Percentiles rank a stretch among this genome's conserved stretches.
These are phyloP conservation scores for Sporothrix euskadiensis DNA, from an alignment of 2,329 filamentous ascomycete genomes.

Conservation along the genomic window DNA sequence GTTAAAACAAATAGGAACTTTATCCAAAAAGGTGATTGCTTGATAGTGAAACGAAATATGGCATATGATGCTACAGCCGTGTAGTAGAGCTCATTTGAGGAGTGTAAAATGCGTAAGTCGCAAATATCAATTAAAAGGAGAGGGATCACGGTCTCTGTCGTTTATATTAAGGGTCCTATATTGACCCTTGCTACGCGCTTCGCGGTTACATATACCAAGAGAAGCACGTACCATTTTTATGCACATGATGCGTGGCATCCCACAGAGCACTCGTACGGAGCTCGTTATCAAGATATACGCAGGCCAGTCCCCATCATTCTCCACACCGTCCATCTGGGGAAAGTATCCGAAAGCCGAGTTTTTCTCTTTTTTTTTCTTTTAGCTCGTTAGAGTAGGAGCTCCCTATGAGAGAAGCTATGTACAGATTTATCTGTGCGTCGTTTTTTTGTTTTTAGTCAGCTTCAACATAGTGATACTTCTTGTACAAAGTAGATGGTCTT, in stretches of 20 bases:
- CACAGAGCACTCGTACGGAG: not conserved
- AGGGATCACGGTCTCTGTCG: not conserved
- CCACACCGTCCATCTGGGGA: not conserved
- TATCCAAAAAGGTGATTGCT: no score
- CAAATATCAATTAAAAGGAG: not conserved
- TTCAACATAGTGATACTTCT: no score
- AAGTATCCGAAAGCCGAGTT: no score
- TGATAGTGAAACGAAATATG: not conserved
- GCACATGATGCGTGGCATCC: not conserved
- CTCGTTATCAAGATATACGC: not conserved
- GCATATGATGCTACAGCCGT: not conserved
- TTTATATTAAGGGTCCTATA: not conserved
- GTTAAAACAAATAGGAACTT: not conserved
- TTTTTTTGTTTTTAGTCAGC: no score
- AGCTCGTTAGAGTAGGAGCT: no score
- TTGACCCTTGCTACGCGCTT: not conserved
- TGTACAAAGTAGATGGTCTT: not conserved
- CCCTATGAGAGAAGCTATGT: no score
- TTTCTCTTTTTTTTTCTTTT: no score
- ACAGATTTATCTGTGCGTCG: not conserved
- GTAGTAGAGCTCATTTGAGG: no score
- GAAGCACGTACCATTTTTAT: not conserved
- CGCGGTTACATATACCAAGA: not conserved
- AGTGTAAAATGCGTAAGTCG: no score
- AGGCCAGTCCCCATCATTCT: not conserved